These are phyloP conservation scores for Geotrichum klebahnii DNA, from an alignment of 1,139 yeast genomes.

Conservation along the genomic window DNA sequence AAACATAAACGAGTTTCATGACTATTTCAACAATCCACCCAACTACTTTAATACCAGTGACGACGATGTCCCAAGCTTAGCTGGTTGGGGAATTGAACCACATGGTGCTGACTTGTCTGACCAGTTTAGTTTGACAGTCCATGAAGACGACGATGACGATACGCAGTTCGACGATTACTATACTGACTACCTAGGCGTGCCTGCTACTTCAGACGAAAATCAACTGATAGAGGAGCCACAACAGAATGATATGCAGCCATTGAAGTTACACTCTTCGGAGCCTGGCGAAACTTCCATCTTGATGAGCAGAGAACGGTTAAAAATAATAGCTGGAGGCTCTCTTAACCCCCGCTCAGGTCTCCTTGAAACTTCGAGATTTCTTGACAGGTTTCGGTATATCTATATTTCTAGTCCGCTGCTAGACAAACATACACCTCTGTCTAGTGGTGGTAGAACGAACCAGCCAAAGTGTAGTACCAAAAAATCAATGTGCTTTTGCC, in stretches of 20 bases:
- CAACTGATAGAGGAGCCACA: too few relatives aligned
- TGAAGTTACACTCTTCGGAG: too few relatives aligned
- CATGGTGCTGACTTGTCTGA: background rate
- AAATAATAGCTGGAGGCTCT: conserved; percentile 30
- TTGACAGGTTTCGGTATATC: conserved; percentile 46
- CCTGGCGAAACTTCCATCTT: conserved; percentile 22
- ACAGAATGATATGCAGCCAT: too few relatives aligned
- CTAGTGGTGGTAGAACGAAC: background rate
- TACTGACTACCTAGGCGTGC: too few relatives aligned
- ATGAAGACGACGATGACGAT: background rate
- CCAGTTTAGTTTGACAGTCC: background rate
- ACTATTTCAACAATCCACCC: background rate
- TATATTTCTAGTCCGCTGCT: conserved; percentile 45
- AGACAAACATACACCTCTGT: conserved; percentile 33
- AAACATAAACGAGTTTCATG: background rate
- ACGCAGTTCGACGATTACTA: conserved; percentile 12
- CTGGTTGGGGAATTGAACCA: background rate
- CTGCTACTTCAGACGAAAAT: too few relatives aligned
- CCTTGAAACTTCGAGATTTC: conserved; percentile 38
- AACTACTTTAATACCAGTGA: conserved; percentile 3
- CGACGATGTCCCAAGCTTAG: background rate
- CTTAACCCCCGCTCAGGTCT: conserved; percentile 31
- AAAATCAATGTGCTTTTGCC: background rate
- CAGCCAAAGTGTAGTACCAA: background rate
- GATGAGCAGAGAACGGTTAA: conserved; percentile 30